Conservation (phyloP, 2,329 filamentous ascomycete genomes). For the Cordyceps farinosa region DNA sequence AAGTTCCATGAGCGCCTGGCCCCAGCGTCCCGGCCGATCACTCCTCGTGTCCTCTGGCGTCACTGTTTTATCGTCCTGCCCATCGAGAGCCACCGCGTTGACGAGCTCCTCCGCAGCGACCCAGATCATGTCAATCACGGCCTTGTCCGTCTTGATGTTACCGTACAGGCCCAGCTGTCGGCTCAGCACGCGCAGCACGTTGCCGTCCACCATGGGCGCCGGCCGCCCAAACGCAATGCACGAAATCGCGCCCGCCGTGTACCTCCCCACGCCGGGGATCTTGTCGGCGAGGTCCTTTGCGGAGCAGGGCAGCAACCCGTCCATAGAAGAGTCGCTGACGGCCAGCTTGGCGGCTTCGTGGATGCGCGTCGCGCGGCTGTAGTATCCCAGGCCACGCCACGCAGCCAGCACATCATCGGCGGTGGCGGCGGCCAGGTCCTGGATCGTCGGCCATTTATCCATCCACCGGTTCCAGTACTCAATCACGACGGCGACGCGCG, state of each 20-base stretch:
- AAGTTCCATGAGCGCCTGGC: conserved; percentile 63
- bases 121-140: conserved; percentile 53
- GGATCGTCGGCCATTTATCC: conserved; percentile 56
- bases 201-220: conserved; percentile 61
- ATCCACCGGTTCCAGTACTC: conserved; percentile 64
- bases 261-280: conserved; percentile 58
- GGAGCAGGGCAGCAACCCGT: conserved; percentile 47
- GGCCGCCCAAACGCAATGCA: conserved; percentile 60
- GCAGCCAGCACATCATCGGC: conserved; percentile 54
- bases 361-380: conserved; percentile 59
- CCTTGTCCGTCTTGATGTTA: conserved; percentile 54
- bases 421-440: conserved; percentile 50
- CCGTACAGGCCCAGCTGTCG: conserved; percentile 56
- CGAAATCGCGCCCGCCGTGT: conserved; percentile 60
- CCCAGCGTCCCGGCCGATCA: conserved; percentile 57
- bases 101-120: conserved; percentile 54
- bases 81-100: conserved; percentile 42
- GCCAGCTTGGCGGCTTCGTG: conserved; percentile 54
- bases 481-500: conserved; percentile 58
- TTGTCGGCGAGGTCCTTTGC: conserved; percentile 45
- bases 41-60: conserved; percentile 34
- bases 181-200: conserved; percentile 58
- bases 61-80: conserved; percentile 16
- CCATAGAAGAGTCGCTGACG: conserved; percentile 37
- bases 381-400: conserved; percentile 62